Evolutionary conservation across 805 yeast species (phyloP).

Genomic region (Nakazawaea pomicola): DNA sequence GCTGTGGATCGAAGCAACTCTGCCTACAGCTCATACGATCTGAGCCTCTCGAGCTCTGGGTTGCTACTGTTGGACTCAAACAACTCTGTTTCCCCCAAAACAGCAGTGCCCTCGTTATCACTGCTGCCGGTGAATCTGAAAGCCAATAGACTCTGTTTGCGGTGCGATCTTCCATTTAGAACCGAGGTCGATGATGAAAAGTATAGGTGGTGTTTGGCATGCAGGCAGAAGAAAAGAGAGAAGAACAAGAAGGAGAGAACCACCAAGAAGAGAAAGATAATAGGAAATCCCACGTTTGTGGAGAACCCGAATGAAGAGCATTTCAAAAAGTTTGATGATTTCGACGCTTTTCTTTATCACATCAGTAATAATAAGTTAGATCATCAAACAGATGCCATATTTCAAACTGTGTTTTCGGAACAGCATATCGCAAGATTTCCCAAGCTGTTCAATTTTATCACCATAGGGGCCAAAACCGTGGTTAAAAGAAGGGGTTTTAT

Average conservation of each 20-base stretch:
- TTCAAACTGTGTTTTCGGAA: slow-evolving; percentile 9
- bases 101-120: neutral
- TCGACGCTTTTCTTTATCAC: slow-evolving; percentile 2
- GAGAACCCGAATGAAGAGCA: slow-evolving; percentile 9
- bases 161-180: slow-evolving; percentile 11
- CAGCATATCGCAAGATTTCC: slow-evolving; percentile 8
- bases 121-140: slow-evolving; percentile 1
- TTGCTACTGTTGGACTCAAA: neutral
- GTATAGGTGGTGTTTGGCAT: slow-evolving; percentile 12
- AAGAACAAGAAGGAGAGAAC: slow-evolving; percentile 12
- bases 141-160: slow-evolving; percentile 3
- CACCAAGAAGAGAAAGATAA: slow-evolving; percentile 2
- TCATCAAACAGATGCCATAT: slow-evolving; percentile 11
- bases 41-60: no score
- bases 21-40: no score
- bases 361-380: slow-evolving; percentile 1
- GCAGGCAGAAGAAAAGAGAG: slow-evolving; percentile 11
- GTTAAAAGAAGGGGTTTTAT: slow-evolving; percentile 8
- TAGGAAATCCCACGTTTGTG: slow-evolving; percentile 4
- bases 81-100: neutral
- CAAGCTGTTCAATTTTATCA: slow-evolving; percentile 9
- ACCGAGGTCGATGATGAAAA: slow-evolving; percentile 7
- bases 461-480: slow-evolving; percentile 12
- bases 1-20: no score
- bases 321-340: slow-evolving; percentile 8